A percentile compares a stretch with the other conserved stretches of the same genome.
These are phyloP conservation scores for Stevia rebaudiana DNA, from an alignment of 140 eudicot species.

Conservation along the genomic window DNA sequence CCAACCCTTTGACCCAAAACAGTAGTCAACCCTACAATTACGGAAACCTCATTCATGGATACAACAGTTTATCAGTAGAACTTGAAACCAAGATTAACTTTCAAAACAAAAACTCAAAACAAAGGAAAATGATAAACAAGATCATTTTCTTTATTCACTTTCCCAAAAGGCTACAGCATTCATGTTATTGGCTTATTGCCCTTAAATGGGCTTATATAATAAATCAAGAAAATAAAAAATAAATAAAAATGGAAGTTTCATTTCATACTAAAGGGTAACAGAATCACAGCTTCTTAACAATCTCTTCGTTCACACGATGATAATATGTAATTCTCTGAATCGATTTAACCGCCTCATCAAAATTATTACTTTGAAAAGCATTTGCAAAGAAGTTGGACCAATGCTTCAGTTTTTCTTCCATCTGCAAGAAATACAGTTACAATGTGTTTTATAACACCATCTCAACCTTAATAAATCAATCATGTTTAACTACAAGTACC, in stretches of 20 bases:
- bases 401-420: constrained; percentile 51
- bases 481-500: background rate
- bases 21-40: background rate
- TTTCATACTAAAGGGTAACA: background rate
- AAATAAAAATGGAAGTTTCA: too few species aligned
- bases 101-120: background rate
- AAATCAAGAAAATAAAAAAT: constrained; percentile 1
- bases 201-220: constrained; percentile 7
- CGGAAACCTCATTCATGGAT: background rate
- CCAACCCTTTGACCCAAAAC: too few species aligned
- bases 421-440: constrained; percentile 34
- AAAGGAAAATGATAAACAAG: background rate
- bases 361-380: constrained; percentile 46
- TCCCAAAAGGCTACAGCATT: constrained; percentile 14
- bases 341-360: constrained; percentile 54
- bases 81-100: background rate
- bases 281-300: constrained; percentile 58
- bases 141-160: constrained; percentile 15
- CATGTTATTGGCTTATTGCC: constrained; percentile 12
- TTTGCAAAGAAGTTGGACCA: constrained; percentile 53
- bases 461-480: background rate
- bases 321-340: constrained; percentile 88
- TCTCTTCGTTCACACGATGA: constrained; percentile 64
- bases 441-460: background rate
- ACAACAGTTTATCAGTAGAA: background rate